Evolutionary conservation across 2,329 filamentous ascomycete species (phyloP).

Genomic region (Fusarium odoratissimum): DNA sequence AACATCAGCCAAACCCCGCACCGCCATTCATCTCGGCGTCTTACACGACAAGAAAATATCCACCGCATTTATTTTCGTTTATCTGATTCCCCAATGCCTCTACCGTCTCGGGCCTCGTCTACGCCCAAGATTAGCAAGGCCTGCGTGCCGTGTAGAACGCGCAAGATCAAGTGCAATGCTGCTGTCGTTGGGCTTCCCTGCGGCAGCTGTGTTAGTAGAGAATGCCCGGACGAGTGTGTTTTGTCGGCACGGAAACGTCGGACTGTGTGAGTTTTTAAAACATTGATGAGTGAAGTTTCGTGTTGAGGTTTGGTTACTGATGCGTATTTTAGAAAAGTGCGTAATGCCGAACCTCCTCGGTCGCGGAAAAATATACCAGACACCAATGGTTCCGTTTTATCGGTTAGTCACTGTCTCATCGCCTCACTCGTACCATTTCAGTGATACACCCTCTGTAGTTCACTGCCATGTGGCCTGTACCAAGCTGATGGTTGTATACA

Average conservation of each 20-base stretch:
- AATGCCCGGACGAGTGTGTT: constrained; percentile 2
- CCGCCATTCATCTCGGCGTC: background rate
- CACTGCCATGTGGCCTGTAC: background rate
- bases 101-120: background rate
- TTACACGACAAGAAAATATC: background rate
- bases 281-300: background rate
- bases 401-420: background rate
- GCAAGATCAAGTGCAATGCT: constrained; percentile 39
- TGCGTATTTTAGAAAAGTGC: background rate
- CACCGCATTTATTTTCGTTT: background rate
- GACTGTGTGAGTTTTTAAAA: background rate
- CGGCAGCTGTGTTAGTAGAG: constrained; percentile 24
- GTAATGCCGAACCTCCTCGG: background rate
- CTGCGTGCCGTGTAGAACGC: constrained; percentile 30
- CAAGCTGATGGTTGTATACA: background rate
- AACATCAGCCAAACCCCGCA: background rate
- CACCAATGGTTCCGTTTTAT: background rate
- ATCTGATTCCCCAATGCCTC: background rate
- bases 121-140: constrained; percentile 31
- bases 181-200: constrained; percentile 24
- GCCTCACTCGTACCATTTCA: background rate
- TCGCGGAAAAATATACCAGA: background rate
- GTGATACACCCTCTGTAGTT: background rate
- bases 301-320: background rate
- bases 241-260: constrained; percentile 32